Evolutionary conservation across 176 grass and related monocot species (phyloP), one percentile per base, ranked within the genome.

Genomic region (Tillandsia leiboldiana): DNA sequence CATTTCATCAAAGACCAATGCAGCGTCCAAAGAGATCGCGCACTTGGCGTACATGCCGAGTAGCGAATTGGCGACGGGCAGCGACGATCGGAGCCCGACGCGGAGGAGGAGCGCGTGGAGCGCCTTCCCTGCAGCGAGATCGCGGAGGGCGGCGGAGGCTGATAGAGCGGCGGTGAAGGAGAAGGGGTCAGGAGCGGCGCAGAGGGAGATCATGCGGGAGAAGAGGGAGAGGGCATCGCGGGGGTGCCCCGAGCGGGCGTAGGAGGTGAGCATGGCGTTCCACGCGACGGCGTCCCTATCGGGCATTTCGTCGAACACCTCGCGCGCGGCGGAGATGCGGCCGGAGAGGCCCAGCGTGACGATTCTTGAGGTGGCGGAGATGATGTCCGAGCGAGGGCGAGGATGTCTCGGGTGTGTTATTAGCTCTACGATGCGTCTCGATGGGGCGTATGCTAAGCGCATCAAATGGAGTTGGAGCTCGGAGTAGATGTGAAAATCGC

Each of bases 221-320:
- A 91, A 91, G 51, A 91, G 74, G 8, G n/a, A 33, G 12, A 91
- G 78, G 3, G 83, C 57, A 12, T 77, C 77, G 26, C 64, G 70
- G 9, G 87, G 81, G 10, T 11, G 70, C 1, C 57, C 81, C 26
- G 81, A 82, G 51, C 69, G 74, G 22, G 68, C 69, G 50, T 91
- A 91, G 48, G 84, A 73, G 12, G 84, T 87, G 84, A 91, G 77
- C 84, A 91, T 91, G 20, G 88, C 81, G 75, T 91, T 91, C 88
- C 88, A 87, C 3, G 78, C 81, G 47, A 91, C 72, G 42, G 72
- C 63, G 72, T 91, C 88, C 64, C 72, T 72, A 63, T 51, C 64
- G 15, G 81, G 84, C 84, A 91, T 84, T 26, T 79, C 81, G 68
- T 91, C 78, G 68, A 91, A 91, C 69, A 87, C 57, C 57, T 79